phyloP scores from a whole-genome alignment of 306 rosid genomes.

The Vigna angularis region DNA sequence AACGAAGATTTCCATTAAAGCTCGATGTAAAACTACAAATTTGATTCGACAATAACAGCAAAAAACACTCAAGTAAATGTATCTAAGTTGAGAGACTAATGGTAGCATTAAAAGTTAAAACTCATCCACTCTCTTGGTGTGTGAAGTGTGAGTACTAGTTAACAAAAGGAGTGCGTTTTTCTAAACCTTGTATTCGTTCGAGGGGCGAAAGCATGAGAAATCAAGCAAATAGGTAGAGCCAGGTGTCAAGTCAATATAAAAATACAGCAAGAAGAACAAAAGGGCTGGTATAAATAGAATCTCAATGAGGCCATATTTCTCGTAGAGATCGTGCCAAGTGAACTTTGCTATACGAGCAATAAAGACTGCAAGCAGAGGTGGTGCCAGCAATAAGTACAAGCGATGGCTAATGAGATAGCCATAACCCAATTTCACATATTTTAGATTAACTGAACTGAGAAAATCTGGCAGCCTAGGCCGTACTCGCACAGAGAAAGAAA shows the following conservation, averaged over 20 bases:
- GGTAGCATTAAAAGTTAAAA: neutral
- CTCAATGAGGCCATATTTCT: slow-evolving; percentile 42
- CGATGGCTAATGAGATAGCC: slow-evolving; percentile 52
- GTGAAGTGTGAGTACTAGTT: neutral
- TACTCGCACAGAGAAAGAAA: slow-evolving; percentile 53
- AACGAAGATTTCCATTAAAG: neutral
- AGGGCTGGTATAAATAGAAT: slow-evolving; percentile 39
- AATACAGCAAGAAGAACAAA: slow-evolving; percentile 32
- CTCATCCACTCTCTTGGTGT: neutral
- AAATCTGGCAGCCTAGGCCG: slow-evolving; percentile 57
- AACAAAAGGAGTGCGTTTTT: neutral
- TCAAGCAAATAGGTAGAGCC: slow-evolving; percentile 66
- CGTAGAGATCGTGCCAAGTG: slow-evolving; percentile 36
- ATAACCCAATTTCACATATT: slow-evolving; percentile 60
- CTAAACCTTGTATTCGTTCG: slow-evolving; percentile 66
- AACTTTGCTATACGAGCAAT: slow-evolving; percentile 39
- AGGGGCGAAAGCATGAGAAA: slow-evolving; percentile 74
- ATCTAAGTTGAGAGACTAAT: neutral
- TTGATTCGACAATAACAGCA: too few relatives aligned
- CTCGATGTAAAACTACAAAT: neutral
- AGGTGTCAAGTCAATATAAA: slow-evolving; percentile 47
- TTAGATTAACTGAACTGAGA: slow-evolving; percentile 56
- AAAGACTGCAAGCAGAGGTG: slow-evolving; percentile 43
- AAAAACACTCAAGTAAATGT: neutral
- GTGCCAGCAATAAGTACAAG: slow-evolving; percentile 44